Conservation (phyloP, 345 rosid species). For the Lumnitzera littorea region DNA sequence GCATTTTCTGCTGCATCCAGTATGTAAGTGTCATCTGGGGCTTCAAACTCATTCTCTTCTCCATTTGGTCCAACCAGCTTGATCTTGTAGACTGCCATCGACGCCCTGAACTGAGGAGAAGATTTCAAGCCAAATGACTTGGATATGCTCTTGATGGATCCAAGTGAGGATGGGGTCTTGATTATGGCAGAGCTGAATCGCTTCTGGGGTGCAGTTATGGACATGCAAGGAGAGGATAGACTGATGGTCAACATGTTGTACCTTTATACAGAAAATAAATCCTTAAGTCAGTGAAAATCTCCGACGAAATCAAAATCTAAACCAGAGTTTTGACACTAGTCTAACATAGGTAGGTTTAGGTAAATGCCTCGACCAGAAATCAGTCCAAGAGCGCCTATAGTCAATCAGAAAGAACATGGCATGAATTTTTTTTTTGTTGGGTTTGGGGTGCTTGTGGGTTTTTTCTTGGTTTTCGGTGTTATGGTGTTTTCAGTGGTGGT, state of each 20-base stretch:
- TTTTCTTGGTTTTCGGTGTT: too few relatives aligned
- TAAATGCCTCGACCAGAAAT: too few relatives aligned
- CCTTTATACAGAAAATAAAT: constrained; percentile 10
- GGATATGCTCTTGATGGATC: constrained; percentile 44
- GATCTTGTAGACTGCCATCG: constrained; percentile 66
- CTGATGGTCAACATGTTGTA: constrained; percentile 42
- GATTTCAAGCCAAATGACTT: constrained; percentile 58
- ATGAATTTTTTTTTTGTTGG: too few relatives aligned
- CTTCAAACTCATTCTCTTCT: constrained; percentile 58
- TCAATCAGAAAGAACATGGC: too few relatives aligned
- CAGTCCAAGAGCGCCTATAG: too few relatives aligned
- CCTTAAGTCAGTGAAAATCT: neutral
- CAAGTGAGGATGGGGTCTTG: constrained; percentile 28
- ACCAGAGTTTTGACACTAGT: too few relatives aligned
- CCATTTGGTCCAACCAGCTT: constrained; percentile 76
- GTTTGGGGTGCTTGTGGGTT: too few relatives aligned
- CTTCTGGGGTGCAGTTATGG: constrained; percentile 33
- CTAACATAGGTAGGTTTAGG: too few relatives aligned
- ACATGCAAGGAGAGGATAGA: constrained; percentile 36
- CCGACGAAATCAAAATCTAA: too few relatives aligned
- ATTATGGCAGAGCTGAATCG: constrained; percentile 19
- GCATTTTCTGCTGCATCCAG: constrained; percentile 84
- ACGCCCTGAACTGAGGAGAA: constrained; percentile 36
- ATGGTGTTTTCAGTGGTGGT: too few relatives aligned
- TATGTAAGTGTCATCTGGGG: constrained; percentile 53